Conservation (phyloP, 164 flowering plant genomes). For the Piper longum region DNA sequence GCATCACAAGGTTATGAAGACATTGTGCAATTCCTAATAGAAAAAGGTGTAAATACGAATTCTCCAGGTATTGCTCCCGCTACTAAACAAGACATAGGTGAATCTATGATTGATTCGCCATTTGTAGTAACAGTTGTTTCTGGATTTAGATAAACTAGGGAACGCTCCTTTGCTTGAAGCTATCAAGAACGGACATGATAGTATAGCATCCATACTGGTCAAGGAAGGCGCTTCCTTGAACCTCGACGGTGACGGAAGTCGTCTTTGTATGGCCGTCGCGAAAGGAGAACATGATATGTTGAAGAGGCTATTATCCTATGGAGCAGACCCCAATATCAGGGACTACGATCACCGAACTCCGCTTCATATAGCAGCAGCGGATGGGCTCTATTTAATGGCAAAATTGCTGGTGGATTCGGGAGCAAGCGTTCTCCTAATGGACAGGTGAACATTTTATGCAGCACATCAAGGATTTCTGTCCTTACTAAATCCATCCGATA, state of each 20-base stretch:
- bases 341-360: slow-evolving; percentile 81
- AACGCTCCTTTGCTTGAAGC: slow-evolving; percentile 84
- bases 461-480: not conserved
- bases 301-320: slow-evolving; percentile 48
- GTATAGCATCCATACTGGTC: slow-evolving; percentile 51
- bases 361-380: slow-evolving; percentile 81
- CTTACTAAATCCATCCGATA: no score
- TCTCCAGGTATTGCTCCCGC: slow-evolving; percentile 22
- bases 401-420: slow-evolving; percentile 71
- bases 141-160: slow-evolving; percentile 61
- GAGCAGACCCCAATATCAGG: slow-evolving; percentile 68
- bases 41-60: slow-evolving; percentile 32
- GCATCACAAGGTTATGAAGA: slow-evolving; percentile 67
- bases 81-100: not conserved
- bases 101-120: not conserved
- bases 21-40: slow-evolving; percentile 30
- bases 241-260: slow-evolving; percentile 54
- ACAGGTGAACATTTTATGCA: slow-evolving; percentile 42
- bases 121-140: not conserved
- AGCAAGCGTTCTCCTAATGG: slow-evolving; percentile 66
- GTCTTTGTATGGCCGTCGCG: slow-evolving; percentile 49
- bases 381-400: slow-evolving; percentile 54
- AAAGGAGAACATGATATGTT: slow-evolving; percentile 64
- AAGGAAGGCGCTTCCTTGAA: slow-evolving; percentile 51
- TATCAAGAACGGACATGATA: slow-evolving; percentile 66